Evolutionary conservation across 192 early-diverging fungal genomes (phyloP).

Genomic region (Mortierella hygrophila): DNA sequence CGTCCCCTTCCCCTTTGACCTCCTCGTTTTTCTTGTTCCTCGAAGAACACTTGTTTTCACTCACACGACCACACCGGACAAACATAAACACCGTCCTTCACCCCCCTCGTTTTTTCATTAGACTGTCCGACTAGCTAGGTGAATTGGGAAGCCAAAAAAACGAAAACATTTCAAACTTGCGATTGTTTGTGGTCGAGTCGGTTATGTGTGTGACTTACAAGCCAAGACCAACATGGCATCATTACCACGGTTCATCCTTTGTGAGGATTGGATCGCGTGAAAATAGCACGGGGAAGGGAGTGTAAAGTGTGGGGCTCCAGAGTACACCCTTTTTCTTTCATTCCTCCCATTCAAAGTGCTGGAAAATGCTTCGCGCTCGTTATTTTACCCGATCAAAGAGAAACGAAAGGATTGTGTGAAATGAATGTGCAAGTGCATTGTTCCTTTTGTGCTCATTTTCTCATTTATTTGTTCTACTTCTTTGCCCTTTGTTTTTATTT

Average conservation of each 20-base stretch:
- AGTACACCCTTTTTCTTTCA: too few species aligned
- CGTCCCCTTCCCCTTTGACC: neutral
- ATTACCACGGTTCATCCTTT: neutral
- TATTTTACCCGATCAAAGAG: too few species aligned
- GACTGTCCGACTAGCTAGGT: neutral
- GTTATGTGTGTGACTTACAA: neutral
- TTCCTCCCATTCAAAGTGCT: neutral
- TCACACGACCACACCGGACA: constrained; percentile 1
- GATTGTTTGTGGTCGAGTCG: neutral
- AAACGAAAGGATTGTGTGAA: too few species aligned
- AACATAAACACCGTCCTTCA: neutral
- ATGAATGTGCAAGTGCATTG: too few species aligned
- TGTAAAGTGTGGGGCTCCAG: too few species aligned
- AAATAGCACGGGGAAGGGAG: neutral
- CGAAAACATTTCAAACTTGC: neutral
- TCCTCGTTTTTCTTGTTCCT: neutral
- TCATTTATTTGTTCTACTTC: neutral
- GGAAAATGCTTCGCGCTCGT: too few species aligned
- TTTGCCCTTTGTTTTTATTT: neutral
- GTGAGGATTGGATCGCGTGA: neutral
- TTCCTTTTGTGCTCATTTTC: too few species aligned
- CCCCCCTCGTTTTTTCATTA: neutral
- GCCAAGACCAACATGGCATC: too few species aligned
- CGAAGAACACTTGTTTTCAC: neutral
- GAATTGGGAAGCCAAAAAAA: neutral